Percentiles rank a stretch among this genome's conserved stretches.
Conservation (phyloP, 2,329 filamentous ascomycete species). For the Monosporascus sp. region DNA sequence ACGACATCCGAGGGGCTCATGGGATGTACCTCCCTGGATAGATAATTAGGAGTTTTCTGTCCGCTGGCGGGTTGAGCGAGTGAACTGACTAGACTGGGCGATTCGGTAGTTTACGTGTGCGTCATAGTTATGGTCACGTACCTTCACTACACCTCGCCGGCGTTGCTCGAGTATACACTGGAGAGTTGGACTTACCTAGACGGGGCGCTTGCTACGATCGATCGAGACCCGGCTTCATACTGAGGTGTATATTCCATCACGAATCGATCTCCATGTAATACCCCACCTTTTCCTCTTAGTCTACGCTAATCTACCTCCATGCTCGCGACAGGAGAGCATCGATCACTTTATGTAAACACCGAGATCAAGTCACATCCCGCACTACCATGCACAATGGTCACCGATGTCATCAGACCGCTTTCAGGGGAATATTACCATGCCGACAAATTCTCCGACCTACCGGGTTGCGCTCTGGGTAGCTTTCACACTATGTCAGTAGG, state of each 20-base stretch:
- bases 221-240: constrained; percentile 59
- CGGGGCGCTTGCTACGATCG: constrained; percentile 55
- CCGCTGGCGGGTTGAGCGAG: no score
- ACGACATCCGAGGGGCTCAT: constrained; percentile 30
- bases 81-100: not conserved
- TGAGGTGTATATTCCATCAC: constrained; percentile 57
- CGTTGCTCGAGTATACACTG: constrained; percentile 45
- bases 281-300: constrained; percentile 55
- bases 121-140: constrained; percentile 64
- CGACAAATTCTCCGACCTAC: constrained; percentile 40
- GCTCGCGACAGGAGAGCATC: not conserved
- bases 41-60: not conserved
- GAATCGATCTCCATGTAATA: constrained; percentile 61
- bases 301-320: not conserved
- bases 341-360: constrained; percentile 1
- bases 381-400: constrained; percentile 56
- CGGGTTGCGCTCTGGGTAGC: constrained; percentile 39
- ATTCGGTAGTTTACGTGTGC: constrained; percentile 4
- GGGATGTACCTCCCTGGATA: constrained; percentile 52
- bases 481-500: constrained; percentile 42
- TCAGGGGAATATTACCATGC: constrained; percentile 49
- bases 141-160: constrained; percentile 56
- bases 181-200: constrained; percentile 56
- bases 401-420: constrained; percentile 49
- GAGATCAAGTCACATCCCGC: constrained; percentile 42